Evolutionary conservation across 2,329 filamentous ascomycete genomes (phyloP).

Genomic region (Pyrenochaeta sp.): DNA sequence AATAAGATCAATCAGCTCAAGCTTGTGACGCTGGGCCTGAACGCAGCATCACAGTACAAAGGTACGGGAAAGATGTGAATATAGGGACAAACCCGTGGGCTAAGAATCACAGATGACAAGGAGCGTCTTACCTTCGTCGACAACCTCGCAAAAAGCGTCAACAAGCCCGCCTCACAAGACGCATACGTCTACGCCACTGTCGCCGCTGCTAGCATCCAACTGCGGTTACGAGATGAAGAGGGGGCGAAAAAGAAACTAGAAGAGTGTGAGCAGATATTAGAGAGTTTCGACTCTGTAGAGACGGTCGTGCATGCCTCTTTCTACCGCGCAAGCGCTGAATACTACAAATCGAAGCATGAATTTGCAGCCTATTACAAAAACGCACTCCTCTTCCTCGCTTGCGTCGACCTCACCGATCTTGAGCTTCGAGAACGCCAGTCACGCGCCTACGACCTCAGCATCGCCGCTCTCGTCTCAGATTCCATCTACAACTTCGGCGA

Average conservation of each 20-base stretch:
- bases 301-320: constrained; percentile 95
- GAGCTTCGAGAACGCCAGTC: constrained; percentile 77
- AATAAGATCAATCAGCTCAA: constrained; percentile 99
- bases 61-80: constrained; percentile 66
- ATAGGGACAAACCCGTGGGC: neutral
- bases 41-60: constrained; percentile 84
- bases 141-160: constrained; percentile 83
- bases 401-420: constrained; percentile 83
- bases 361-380: constrained; percentile 98
- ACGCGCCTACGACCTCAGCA: constrained; percentile 89
- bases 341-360: constrained; percentile 91
- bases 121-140: constrained; percentile 87
- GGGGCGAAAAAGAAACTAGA: constrained; percentile 87
- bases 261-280: constrained; percentile 84
- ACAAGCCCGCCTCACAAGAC: constrained; percentile 92
- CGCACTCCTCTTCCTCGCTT: constrained; percentile 95
- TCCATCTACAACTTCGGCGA: constrained; percentile 99
- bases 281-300: constrained; percentile 93
- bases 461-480: constrained; percentile 91
- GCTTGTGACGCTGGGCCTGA: constrained; percentile 88
- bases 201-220: constrained; percentile 86
- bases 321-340: constrained; percentile 93
- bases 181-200: constrained; percentile 94
- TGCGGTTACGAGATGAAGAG: constrained; percentile 80
- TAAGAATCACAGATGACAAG: constrained; percentile 72